Base-by-base conservation (phyloP, 768 basidiomycete species). In the Coprinellus aureogranulatus region DNA sequence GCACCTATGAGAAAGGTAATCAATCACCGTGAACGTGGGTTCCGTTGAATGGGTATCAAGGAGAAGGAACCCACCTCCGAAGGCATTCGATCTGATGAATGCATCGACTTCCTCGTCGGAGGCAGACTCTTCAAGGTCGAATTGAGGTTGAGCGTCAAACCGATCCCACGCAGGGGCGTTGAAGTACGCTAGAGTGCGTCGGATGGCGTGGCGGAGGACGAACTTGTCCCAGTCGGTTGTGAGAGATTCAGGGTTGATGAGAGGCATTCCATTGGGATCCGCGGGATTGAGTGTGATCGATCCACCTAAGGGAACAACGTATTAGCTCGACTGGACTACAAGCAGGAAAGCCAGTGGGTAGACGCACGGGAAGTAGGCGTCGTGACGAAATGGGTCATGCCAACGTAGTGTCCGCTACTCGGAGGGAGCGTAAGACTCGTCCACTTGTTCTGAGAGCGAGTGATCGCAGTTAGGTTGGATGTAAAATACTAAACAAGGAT, bases 211-310 rank as follows among this genome's bases (percentile, higher is more conserved):
- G 14, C 14, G 34, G 34, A 73, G 51, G 0, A 64, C 63, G 30
- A 64, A 59, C 4, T 69, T 62, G 53, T 76, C 77, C 37, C 71
- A 68, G 0, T 53, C 47, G 4, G 68, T 67, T 23, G 44, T 65
- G 23, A 80, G 70, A 65, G 80, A 76, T 42, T 73, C 73, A 2
- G 81, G 79, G 61, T 86, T 73, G 63, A 86, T 82, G 23, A 71
- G 47, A 0, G 84, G 83, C 26, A 67, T 34, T 28, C 69, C 71
- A 64, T 82, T 81, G 12, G 81, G 73, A 61, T 77, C 66, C 22
- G 68, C 72, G 9, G 79, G 76, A 42, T 67, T 75, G 34, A 84
- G 61, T 10, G 64, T 71, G 14, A 76, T 54, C 3, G 64, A 63
- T 28, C 77, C 77, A 50, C 72, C 75, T 77, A 39, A 5, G 25